These are phyloP conservation scores for Picea engelmannii DNA, from an alignment of 83 land plant genomes.

Conservation along the genomic window DNA sequence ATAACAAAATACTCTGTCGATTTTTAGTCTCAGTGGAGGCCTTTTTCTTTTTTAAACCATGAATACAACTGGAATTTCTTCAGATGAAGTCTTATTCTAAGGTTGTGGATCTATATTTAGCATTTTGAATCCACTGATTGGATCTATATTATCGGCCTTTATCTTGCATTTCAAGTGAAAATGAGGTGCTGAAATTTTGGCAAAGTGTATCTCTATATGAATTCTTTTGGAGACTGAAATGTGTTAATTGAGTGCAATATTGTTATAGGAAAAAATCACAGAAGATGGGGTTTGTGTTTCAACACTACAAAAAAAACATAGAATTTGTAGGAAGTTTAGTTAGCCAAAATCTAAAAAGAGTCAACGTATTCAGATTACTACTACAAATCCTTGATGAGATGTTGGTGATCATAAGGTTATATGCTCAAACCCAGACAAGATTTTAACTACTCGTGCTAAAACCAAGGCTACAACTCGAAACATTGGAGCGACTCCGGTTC, in stretches of 20 bases:
- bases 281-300: slow-evolving; percentile 16
- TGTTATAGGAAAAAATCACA: neutral
- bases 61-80: no score
- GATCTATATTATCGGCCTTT: no score
- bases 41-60: no score
- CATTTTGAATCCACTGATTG: no score
- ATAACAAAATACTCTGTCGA: no score
- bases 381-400: neutral
- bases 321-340: slow-evolving; percentile 5
- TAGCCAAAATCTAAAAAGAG: neutral
- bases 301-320: neutral
- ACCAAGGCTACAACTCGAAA: neutral
- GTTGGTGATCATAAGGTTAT: neutral
- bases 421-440: neutral
- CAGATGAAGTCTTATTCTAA: no score
- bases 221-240: slow-evolving; percentile 10
- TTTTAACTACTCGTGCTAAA: neutral
- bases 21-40: no score
- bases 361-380: neutral
- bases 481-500: neutral
- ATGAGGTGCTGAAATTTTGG: no score
- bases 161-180: no score
- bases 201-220: neutral
- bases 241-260: neutral
- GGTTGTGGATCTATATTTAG: no score